Percentiles rank a stretch among this genome's conserved stretches.
These are phyloP conservation scores for Didymella lethalis DNA, from an alignment of 2,329 filamentous ascomycete genomes.

Conservation along the genomic window DNA sequence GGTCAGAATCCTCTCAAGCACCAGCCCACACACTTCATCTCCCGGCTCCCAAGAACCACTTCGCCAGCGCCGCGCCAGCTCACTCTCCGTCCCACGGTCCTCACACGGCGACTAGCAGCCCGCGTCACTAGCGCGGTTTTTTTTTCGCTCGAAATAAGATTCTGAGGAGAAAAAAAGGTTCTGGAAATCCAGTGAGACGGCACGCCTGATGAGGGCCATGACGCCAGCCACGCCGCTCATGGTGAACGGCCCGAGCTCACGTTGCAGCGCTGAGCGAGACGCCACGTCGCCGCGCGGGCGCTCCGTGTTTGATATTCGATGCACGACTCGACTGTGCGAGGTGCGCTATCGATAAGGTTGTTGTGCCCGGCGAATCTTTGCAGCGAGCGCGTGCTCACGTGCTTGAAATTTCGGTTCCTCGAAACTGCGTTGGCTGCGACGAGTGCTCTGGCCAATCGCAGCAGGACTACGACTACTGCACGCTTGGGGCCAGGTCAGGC, in stretches of 20 bases:
- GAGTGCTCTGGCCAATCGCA: constrained; percentile 11
- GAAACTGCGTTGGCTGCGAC: background rate
- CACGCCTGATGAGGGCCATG: constrained; percentile 13
- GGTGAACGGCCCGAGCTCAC: background rate
- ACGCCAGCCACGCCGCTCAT: constrained; percentile 10
- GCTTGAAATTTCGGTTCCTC: background rate
- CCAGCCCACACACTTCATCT: constrained; percentile 5
- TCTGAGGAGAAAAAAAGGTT: constrained; percentile 7
- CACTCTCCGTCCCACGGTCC: constrained; percentile 6
- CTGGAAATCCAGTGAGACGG: constrained; percentile 10
- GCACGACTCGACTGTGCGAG: background rate
- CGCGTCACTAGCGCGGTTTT: constrained; percentile 11
- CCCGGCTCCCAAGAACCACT: constrained; percentile 7
- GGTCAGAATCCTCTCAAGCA: constrained; percentile 2
- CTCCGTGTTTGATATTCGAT: constrained; percentile 3
- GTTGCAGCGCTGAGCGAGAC: background rate
- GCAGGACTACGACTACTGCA: constrained; percentile 9
- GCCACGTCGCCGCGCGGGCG: constrained; percentile 15
- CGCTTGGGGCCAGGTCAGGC: background rate
- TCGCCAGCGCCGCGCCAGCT: constrained; percentile 11
- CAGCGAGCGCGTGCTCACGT: constrained; percentile 8
- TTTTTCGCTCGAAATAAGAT: constrained; percentile 8
- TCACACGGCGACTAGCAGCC: constrained; percentile 19
- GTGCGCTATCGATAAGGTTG: constrained; percentile 7
- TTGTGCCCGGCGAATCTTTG: background rate